Base-by-base conservation (phyloP, 306 rosid genomes). In the Bauhinia variegata region DNA sequence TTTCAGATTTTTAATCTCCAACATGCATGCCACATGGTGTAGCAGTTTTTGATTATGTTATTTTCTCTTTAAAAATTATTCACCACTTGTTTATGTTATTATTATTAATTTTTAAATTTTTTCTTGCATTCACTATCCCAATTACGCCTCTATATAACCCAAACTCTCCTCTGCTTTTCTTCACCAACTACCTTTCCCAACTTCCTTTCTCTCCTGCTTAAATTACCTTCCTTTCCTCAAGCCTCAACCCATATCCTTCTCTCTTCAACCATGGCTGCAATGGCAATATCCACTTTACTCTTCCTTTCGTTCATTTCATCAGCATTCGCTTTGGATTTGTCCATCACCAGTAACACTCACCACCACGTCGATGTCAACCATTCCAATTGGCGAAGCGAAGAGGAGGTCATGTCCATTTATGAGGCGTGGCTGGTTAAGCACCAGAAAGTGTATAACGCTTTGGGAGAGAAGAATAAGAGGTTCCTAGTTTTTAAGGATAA, bases 401-500 rank as follows among this genome's bases (percentile, higher is more conserved):
- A 80, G 9, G 90, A 93, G 60, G 73, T 86, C 3, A 80, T 74
- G 79, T 64, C 17, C 57, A 71, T 85, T 67, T 90, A 88, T 70
- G 82, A 75, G 57, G 68, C 63, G 13, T 93, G 99, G 99, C 54
- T 83, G 7, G 83, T 75, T 12, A 80, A 80, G 75, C 86, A 90
- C 65, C 74, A 78, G 32, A 88, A 84, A 30, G 72, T 80, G 18
- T 78, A 88, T 61, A 93, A 93, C 62, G 99, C 76, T 19, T 53
- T 90, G 18, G 95, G 81, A 44, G 96, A 86, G 85, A 74, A 65
- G 47, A 85, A 85, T 44, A 63, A 41, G 54, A 87, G 99, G 80
- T 90, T 93, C 49, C 49, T 71, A 53, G 80, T 88, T 63, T 93
- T 93, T 61, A 88, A 82, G 72, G 96, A 90, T 10, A 93, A 90